Evolutionary conservation across 306 rosid species (phyloP).

Genomic region (Notholithocarpus densiflorus): DNA sequence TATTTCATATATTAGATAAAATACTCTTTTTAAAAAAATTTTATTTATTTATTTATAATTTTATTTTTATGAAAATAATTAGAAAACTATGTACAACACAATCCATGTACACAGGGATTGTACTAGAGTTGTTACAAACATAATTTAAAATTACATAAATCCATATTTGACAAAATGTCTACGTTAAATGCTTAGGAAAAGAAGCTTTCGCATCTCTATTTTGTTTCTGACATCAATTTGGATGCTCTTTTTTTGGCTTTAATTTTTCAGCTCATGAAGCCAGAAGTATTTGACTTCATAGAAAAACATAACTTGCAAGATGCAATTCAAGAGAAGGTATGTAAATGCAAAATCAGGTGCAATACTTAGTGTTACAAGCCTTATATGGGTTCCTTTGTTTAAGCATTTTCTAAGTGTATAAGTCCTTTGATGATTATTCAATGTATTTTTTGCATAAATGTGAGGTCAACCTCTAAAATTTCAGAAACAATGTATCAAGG

Average conservation of each 20-base stretch:
- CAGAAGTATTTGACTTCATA: slow-evolving; percentile 87
- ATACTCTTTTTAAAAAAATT: too few relatives aligned
- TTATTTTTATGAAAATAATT: too few relatives aligned
- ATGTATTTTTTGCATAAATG: not conserved
- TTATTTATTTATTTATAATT: too few relatives aligned
- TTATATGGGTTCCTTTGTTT: slow-evolving; percentile 18
- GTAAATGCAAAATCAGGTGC: slow-evolving; percentile 3
- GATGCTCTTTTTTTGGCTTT: slow-evolving; percentile 13
- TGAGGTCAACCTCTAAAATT: slow-evolving; percentile 19
- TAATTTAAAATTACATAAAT: too few relatives aligned
- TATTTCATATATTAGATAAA: not conserved
- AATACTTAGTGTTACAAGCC: not conserved
- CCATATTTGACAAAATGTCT: not conserved
- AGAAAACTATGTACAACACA: too few relatives aligned
- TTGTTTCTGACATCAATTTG: slow-evolving; percentile 4
- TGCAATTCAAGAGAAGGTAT: slow-evolving; percentile 82
- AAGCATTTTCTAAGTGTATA: not conserved
- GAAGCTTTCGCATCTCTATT: not conserved
- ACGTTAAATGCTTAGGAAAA: slow-evolving; percentile 8
- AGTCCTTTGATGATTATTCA: not conserved
- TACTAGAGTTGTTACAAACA: too few relatives aligned
- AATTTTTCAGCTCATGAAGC: slow-evolving; percentile 76
- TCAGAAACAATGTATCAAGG: not conserved
- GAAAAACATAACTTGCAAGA: slow-evolving; percentile 79
- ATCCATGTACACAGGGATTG: too few relatives aligned